Percentiles rank a stretch among this genome's conserved stretches.
Evolutionary conservation across 352 stramenopile genomes (phyloP).

Genomic region (Elongisporangium prolatum): DNA sequence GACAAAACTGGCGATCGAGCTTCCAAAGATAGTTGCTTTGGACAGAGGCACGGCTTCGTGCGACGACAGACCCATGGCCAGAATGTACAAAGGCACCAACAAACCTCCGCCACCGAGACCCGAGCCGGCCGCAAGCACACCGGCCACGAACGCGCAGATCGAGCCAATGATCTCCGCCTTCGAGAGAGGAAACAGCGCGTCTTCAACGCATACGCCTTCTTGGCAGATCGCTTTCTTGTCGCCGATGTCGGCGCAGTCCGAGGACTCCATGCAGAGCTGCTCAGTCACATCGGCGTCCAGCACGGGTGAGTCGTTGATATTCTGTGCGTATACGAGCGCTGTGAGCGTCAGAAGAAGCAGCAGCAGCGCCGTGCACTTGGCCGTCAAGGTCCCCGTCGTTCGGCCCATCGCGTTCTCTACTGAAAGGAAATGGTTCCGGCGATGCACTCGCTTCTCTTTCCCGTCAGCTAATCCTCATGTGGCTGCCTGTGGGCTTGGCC

Average conservation of each 20-base stretch:
- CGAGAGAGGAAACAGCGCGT: slow-evolving; percentile 58
- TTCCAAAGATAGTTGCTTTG: slow-evolving; percentile 82
- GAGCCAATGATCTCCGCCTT: slow-evolving; percentile 50
- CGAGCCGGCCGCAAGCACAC: slow-evolving; percentile 53
- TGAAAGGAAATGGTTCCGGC: slow-evolving; percentile 5
- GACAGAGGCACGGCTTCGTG: slow-evolving; percentile 80
- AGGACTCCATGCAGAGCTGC: slow-evolving; percentile 30
- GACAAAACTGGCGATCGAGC: slow-evolving; percentile 71
- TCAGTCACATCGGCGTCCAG: slow-evolving; percentile 18
- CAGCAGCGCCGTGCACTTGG: neutral
- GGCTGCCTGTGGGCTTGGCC: neutral
- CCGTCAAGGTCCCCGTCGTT: neutral
- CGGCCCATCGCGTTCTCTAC: neutral
- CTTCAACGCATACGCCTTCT: slow-evolving; percentile 38
- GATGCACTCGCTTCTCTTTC: neutral
- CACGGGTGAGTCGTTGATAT: slow-evolving; percentile 27
- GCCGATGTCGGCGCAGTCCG: slow-evolving; percentile 43
- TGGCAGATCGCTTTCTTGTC: slow-evolving; percentile 37
- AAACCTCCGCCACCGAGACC: slow-evolving; percentile 72
- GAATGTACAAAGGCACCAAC: slow-evolving; percentile 75
- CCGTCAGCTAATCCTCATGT: neutral
- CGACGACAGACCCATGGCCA: slow-evolving; percentile 66
- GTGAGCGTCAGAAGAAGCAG: slow-evolving; percentile 4
- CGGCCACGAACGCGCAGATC: slow-evolving; percentile 59
- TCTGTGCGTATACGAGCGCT: slow-evolving; percentile 13